A percentile compares a stretch with the other conserved stretches of the same genome.
These are phyloP conservation scores for Anethum foeniculum DNA, from an alignment of 140 eudicot species.

Conservation along the genomic window DNA sequence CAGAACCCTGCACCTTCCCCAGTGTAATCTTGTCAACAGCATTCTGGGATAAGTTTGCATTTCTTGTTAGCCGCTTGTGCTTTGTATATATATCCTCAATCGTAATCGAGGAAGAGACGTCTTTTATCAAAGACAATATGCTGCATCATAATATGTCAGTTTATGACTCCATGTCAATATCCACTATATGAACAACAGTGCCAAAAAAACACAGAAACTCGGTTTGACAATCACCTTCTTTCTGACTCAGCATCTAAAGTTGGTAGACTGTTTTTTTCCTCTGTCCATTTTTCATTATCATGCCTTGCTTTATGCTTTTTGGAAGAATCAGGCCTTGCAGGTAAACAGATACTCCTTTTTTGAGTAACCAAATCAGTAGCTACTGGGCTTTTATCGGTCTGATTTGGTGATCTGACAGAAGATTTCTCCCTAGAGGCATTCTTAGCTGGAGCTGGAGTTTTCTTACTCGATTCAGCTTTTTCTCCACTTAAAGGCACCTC, in stretches of 20 bases:
- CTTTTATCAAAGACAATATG: conserved; percentile 48
- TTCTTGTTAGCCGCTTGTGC: conserved; percentile 40
- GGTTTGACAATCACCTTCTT: conserved; percentile 38
- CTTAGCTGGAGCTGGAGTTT: conserved; percentile 19
- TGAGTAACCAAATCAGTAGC: conserved; percentile 19
- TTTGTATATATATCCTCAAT: conserved; percentile 40
- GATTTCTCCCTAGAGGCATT: conserved; percentile 23
- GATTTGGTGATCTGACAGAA: conserved; percentile 14
- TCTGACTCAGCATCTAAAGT: conserved; percentile 47
- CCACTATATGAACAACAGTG: not conserved
- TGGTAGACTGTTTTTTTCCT: conserved; percentile 15
- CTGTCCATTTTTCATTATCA: conserved; percentile 22
- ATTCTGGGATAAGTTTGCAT: conserved; percentile 31
- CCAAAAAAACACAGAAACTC: not conserved
- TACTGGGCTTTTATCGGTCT: conserved; percentile 18
- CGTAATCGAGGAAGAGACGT: conserved; percentile 54
- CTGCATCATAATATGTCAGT: conserved; percentile 32
- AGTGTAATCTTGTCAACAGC: conserved; percentile 44
- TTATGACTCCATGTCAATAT: not conserved
- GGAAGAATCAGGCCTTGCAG: conserved; percentile 19
- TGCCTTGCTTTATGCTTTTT: conserved; percentile 32
- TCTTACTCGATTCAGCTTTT: conserved; percentile 23
- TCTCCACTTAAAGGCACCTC: conserved; percentile 16
- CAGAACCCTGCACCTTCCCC: conserved; percentile 70
- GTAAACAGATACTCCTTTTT: conserved; percentile 27